Evolutionary conservation across 2,329 filamentous ascomycete species (phyloP), one percentile per base, ranked within the genome.

Genomic region (Cytospora mali): DNA sequence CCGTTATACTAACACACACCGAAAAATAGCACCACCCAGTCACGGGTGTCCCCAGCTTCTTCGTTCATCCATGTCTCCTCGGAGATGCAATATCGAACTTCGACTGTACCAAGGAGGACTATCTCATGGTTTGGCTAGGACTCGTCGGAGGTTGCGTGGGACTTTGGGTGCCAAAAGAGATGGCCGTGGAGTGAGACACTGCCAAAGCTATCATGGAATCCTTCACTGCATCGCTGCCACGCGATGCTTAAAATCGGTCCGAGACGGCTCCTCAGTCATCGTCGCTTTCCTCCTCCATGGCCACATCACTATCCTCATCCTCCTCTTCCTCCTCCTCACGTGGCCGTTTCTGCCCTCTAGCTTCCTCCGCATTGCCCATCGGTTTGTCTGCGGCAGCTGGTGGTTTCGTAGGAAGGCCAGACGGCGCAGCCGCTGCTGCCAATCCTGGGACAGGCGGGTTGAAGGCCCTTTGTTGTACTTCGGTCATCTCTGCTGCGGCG

Each of bases 21-120:
- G 77, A 76, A 67, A 68, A 70, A 73, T 76, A 94, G 87, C 88
- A 96, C 75, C 93, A 98, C 81, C 94, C 95, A 58, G 76, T 91
- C 64, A 91, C 88, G 62, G 90, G 89, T 58, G 76, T 88, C 63
- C 92, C 93, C 48, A 85, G 87, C 55, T 97, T 94, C 76, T 97
- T 97, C 76, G 84, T 98, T 69, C 95, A 99, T 77, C 94, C 95
- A 27, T 98, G 95, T 77, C 86, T 91, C 73, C 91, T 95, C 10
- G 90, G 90, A 61, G 89, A 94, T 67, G 90, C 91, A 58, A 90
- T 98, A 84, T 80, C 81, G 68, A 80, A 79, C 57, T 87, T 92
- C 70, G 77, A 84, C 69, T 87, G 85, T 69, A 75, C 81, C 72
- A 79, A 81, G 73, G 76, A 88, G 70, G 81, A 88, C 69, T 98